Conservation (phyloP, 352 stramenopile species). For the Phytophthora sansomeana region DNA sequence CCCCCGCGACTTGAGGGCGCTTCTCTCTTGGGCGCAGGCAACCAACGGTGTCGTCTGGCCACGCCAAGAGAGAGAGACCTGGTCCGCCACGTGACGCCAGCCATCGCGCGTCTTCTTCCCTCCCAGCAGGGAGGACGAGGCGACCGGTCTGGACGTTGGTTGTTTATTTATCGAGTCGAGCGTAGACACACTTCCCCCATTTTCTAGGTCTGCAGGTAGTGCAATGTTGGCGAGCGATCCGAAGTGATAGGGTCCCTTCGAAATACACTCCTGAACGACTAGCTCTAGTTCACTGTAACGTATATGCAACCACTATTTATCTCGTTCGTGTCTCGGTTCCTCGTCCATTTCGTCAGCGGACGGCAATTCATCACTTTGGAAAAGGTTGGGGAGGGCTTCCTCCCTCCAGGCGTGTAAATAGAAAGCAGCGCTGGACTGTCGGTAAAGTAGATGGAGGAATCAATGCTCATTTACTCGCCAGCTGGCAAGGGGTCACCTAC, state of each 20-base stretch:
- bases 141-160: conserved; percentile 26
- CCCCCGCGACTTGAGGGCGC: neutral
- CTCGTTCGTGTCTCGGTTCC: neutral
- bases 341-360: neutral
- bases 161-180: conserved; percentile 56
- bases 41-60: conserved; percentile 15
- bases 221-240: conserved; percentile 28
- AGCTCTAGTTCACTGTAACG: conserved; percentile 15
- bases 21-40: neutral
- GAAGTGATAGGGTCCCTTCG: conserved; percentile 44
- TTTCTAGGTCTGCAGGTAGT: conserved; percentile 15
- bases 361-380: neutral
- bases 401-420: neutral
- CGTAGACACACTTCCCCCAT: conserved; percentile 14
- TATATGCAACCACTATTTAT: conserved; percentile 36
- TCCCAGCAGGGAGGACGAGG: conserved; percentile 1
- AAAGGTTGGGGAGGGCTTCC: no score
- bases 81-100: conserved; percentile 7
- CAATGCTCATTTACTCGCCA: conserved; percentile 25
- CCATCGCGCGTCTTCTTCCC: neutral
- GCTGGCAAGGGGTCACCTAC: conserved; percentile 25
- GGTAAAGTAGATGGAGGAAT: conserved; percentile 21
- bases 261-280: conserved; percentile 43
- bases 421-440: conserved; percentile 5
- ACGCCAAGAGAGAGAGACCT: conserved; percentile 25